Conservation (phyloP, 805 yeast species). For the Lipomyces chichibuensis region DNA sequence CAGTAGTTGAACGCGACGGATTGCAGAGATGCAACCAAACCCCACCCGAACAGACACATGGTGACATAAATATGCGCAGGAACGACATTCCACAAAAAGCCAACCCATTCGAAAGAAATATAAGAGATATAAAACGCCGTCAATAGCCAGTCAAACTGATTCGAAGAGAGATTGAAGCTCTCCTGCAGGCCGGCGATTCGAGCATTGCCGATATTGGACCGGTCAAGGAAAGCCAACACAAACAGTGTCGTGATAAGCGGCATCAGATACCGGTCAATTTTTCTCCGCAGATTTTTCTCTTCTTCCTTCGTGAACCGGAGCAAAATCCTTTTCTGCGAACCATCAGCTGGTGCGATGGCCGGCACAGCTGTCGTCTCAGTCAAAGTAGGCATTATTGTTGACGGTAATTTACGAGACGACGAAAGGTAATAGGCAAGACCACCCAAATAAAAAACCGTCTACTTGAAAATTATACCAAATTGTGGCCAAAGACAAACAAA, state of each 20-base stretch:
- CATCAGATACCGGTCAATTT: slow-evolving; percentile 36
- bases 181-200: slow-evolving; percentile 54
- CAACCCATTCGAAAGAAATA: slow-evolving; percentile 34
- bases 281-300: slow-evolving; percentile 27
- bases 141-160: slow-evolving; percentile 36
- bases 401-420: neutral
- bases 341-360: neutral
- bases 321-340: slow-evolving; percentile 20
- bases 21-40: slow-evolving; percentile 53
- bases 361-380: neutral
- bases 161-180: slow-evolving; percentile 39
- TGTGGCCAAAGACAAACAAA: neutral
- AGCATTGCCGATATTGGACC: slow-evolving; percentile 64
- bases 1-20: slow-evolving; percentile 52
- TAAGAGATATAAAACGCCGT: slow-evolving; percentile 36
- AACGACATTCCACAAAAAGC: slow-evolving; percentile 37
- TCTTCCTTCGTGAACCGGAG: slow-evolving; percentile 29
- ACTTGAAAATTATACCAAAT: neutral
- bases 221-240: slow-evolving; percentile 55
- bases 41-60: slow-evolving; percentile 55
- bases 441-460: neutral
- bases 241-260: slow-evolving; percentile 53
- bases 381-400: neutral
- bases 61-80: slow-evolving; percentile 54
- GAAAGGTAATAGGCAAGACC: neutral